Evolutionary conservation across 2,329 filamentous ascomycete genomes (phyloP), one percentile per base, ranked within the genome.

Genomic region (Gaeumannomyces tritici): DNA sequence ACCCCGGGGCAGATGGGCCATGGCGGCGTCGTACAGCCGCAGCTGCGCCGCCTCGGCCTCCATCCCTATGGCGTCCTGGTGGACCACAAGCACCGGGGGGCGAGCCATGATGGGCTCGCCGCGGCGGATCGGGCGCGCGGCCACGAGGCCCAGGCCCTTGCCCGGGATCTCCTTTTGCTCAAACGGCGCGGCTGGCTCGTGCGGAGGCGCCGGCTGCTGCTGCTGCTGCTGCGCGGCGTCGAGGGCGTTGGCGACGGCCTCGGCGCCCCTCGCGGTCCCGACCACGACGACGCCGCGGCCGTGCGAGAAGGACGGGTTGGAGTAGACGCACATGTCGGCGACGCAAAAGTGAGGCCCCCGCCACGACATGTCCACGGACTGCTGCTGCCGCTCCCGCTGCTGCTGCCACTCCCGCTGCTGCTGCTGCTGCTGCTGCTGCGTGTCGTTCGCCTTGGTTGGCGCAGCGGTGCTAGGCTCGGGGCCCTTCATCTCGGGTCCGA

Each of bases 11-110:
- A 76, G 70, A 24, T 64, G 66, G 6, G 66, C 63, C 4, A 75
- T 55, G 1, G 74, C 73, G 1, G 64, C 55, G 9, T 67, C 64
- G 61, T 75, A 76, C 15, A 76, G 62, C 21, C 63, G 62, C 18
- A 57, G 24, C 21, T 47, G 60, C 15, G 29, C 51, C 21, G 33
- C 28, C 3, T 54, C 55, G 15, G 51, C 15, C 24, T 47, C 56
- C 26, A 24, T 29, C n/a, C 51, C 55, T 26, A 47, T 28, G 31
- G 54, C 15, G 13, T 57, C 13, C 29, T 35, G 55, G 21, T 61
- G 54, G 9, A 47, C 64, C 3, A 71, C 12, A 8, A 70, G 55
- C 9, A 66, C 67, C 5, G 69, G 70, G 47, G 64, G 67, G 6
- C 63, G 69, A 8, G 67, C 61, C 64, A 70, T 66, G 27, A 68